Evolutionary conservation across 1,139 yeast species (phyloP).

Genomic region (Taphrina confusa): DNA sequence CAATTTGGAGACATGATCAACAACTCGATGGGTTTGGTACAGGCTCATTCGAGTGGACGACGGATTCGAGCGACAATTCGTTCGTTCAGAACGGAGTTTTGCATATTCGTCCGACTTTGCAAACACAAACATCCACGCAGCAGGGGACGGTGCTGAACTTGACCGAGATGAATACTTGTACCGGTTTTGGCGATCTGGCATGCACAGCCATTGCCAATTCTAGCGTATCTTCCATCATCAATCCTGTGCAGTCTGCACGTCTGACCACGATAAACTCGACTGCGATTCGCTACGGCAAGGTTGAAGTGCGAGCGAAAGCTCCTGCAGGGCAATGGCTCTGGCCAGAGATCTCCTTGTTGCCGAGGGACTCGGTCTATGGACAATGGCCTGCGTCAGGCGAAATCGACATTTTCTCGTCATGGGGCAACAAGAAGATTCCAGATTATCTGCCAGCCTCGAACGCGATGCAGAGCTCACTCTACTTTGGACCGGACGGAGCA

Average conservation of each 20-base stretch:
- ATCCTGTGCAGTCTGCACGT: constrained; percentile 39
- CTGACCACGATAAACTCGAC: constrained; percentile 34
- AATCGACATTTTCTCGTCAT: constrained; percentile 37
- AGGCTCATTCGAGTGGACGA: constrained; percentile 38
- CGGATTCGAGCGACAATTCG: constrained; percentile 33
- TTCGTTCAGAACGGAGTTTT: constrained; percentile 36
- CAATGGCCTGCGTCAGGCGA: constrained; percentile 40
- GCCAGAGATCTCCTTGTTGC: constrained; percentile 40
- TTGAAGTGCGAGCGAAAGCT: constrained; percentile 38
- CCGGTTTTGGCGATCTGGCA: constrained; percentile 16
- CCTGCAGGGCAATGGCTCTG: constrained; percentile 39
- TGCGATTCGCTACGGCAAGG: constrained; percentile 36
- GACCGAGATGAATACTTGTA: constrained; percentile 35
- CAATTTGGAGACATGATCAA: constrained; percentile 24
- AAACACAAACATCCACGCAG: constrained; percentile 30
- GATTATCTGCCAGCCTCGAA: constrained; percentile 21
- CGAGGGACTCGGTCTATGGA: constrained; percentile 35
- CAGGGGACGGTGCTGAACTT: constrained; percentile 39
- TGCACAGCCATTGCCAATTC: constrained; percentile 37
- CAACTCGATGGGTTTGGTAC: constrained; percentile 39
- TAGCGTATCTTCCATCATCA: constrained; percentile 34
- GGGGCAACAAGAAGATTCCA: constrained; percentile 37
- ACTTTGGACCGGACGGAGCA: constrained; percentile 35
- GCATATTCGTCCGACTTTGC: constrained; percentile 38
- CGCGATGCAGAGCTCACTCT: constrained; percentile 36